These are phyloP conservation scores for Cyclotella cryptica DNA, from an alignment of 108 stramenopile species.

Conservation along the genomic window DNA sequence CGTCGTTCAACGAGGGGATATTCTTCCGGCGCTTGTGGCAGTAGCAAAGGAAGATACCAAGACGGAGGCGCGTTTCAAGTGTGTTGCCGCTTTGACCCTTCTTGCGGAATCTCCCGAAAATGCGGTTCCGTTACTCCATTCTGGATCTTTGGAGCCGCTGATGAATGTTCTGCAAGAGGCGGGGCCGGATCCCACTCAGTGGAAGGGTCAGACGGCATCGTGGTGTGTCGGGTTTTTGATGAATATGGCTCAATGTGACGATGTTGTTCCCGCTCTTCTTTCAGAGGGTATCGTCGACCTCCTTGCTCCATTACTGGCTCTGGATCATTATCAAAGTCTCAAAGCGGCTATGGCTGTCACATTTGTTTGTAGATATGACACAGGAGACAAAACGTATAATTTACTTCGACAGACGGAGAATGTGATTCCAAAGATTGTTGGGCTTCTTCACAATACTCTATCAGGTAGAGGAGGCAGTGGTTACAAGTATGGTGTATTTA, in stretches of 20 bases:
- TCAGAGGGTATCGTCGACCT: conserved; percentile 90
- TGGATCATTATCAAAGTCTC: conserved; percentile 92
- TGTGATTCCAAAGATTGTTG: conserved; percentile 91
- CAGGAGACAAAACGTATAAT: conserved; percentile 90
- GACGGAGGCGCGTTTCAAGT: conserved; percentile 92
- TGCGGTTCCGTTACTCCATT: conserved; percentile 81
- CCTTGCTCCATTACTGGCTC: conserved; percentile 81
- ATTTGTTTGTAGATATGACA: conserved; percentile 89
- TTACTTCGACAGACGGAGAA: conserved; percentile 90
- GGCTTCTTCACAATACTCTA: conserved; percentile 88
- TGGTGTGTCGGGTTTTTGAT: conserved; percentile 95
- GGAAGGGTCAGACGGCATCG: conserved; percentile 92
- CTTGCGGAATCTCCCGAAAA: conserved; percentile 89
- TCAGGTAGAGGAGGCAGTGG: conserved; percentile 90
- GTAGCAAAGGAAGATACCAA: conserved; percentile 90
- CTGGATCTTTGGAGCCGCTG: conserved; percentile 80
- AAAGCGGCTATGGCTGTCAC: conserved; percentile 94
- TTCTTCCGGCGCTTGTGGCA: conserved; percentile 81
- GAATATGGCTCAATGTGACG: conserved; percentile 93
- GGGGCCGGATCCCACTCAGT: conserved; percentile 91
- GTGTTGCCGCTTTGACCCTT: conserved; percentile 88
- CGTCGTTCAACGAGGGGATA: conserved; percentile 85
- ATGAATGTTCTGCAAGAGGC: conserved; percentile 92
- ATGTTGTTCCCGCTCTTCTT: conserved; percentile 85
- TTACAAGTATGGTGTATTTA: conserved; percentile 94